Evolutionary conservation across 208 protist species (phyloP).

Genomic region (Leishmania major): DNA sequence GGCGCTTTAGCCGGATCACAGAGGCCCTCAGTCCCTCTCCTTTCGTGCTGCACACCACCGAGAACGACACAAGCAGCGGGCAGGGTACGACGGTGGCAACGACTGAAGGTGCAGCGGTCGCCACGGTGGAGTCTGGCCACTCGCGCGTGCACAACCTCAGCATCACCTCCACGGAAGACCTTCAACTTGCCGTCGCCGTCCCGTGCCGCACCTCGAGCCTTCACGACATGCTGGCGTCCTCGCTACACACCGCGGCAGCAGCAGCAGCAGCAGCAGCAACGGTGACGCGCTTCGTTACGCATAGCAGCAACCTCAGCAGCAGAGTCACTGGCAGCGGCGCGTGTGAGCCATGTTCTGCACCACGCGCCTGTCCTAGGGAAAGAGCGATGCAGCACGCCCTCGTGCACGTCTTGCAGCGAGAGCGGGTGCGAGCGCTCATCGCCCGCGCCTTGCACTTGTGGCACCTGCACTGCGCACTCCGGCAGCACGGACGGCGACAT

Average conservation of each 20-base stretch:
- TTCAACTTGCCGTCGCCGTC: not conserved
- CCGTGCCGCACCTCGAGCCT: conserved; percentile 1
- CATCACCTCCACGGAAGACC: not conserved
- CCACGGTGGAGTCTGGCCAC: not conserved
- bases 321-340: not conserved
- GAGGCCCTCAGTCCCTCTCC: not conserved
- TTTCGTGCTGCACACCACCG: not conserved
- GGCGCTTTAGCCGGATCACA: not conserved
- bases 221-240: not conserved
- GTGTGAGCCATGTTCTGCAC: not conserved
- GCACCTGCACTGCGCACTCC: not conserved
- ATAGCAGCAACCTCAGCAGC: not conserved
- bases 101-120: not conserved
- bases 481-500: not conserved
- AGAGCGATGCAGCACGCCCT: not conserved
- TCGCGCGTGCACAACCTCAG: not conserved
- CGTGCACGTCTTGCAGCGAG: conserved; percentile 17
- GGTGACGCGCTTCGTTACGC: not conserved
- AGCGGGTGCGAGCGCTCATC: conserved; percentile 8
- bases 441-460: not conserved
- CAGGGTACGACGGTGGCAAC: not conserved
- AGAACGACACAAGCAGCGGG: not conserved
- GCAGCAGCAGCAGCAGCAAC: too few relatives aligned
- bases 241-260: not conserved
- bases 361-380: not conserved